phyloP scores from a whole-genome alignment of 2,329 filamentous ascomycete species.

The Penicillium hesseltinei region DNA sequence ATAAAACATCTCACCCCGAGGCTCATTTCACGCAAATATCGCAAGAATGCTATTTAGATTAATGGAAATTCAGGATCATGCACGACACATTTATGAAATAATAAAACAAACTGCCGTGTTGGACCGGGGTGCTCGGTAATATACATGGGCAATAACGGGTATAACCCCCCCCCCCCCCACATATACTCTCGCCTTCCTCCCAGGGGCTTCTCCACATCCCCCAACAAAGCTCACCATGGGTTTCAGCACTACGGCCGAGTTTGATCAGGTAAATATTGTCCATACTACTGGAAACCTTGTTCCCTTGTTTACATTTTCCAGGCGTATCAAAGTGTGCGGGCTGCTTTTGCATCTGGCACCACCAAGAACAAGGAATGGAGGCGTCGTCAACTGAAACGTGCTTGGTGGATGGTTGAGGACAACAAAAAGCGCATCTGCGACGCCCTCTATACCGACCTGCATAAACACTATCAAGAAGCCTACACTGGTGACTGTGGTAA shows the following conservation, averaged over 20 bases:
- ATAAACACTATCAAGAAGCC: conserved; percentile 19
- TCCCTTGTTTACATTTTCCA: neutral
- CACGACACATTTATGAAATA: neutral
- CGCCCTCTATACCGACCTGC: conserved; percentile 17
- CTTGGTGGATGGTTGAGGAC: conserved; percentile 24
- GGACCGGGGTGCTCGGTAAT: neutral
- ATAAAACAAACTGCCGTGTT: neutral
- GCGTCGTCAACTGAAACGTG: conserved; percentile 18
- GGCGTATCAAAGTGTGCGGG: conserved; percentile 15
- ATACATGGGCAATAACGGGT: too few species aligned
- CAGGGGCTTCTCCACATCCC: conserved; percentile 6
- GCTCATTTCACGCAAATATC: neutral
- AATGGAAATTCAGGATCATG: neutral
- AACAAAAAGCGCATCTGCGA: conserved; percentile 18
- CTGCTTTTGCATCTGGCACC: conserved; percentile 12
- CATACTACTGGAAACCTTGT: neutral
- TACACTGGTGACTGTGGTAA: conserved; percentile 10
- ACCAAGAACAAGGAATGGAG: conserved; percentile 21
- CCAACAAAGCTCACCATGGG: conserved; percentile 7
- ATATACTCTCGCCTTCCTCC: neutral
- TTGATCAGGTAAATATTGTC: conserved; percentile 11
- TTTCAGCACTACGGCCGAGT: conserved; percentile 16
- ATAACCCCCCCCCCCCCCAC: neutral
- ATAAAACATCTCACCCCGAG: neutral
- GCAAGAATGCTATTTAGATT: neutral